Evolutionary conservation across 1,284 basidiomycete species (phyloP).

Genomic region (Microbotryomycetes sp.): DNA sequence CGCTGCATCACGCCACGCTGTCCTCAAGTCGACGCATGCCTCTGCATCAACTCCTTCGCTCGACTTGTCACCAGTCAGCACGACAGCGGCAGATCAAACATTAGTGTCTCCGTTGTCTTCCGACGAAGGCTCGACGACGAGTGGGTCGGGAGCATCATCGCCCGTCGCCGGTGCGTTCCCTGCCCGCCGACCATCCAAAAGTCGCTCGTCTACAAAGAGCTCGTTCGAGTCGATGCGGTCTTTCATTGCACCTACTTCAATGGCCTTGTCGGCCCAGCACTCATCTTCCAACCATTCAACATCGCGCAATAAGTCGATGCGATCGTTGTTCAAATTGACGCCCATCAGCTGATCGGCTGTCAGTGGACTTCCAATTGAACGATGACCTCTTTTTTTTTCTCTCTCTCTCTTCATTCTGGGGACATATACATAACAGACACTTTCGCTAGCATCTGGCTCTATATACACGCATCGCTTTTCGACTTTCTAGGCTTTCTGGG

Average conservation of each 20-base stretch:
- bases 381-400: too few species aligned
- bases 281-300: too few species aligned
- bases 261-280: neutral
- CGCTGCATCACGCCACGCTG: neutral
- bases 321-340: neutral
- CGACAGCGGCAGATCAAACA: neutral
- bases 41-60: neutral
- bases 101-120: too few species aligned
- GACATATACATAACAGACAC: too few species aligned
- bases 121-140: neutral
- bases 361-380: too few species aligned
- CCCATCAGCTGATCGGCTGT: neutral
- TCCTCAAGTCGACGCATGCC: neutral
- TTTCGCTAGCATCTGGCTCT: too few species aligned
- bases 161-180: neutral
- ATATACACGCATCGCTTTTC: too few species aligned
- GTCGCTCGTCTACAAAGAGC: neutral
- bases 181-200: too few species aligned
- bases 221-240: neutral
- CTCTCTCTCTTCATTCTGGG: too few species aligned
- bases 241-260: neutral
- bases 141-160: neutral
- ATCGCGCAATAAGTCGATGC: neutral
- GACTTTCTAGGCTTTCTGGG: too few species aligned
- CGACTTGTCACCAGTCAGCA: neutral